Conservation (phyloP, 2,329 filamentous ascomycete species). For the Sporothrix phasma region DNA sequence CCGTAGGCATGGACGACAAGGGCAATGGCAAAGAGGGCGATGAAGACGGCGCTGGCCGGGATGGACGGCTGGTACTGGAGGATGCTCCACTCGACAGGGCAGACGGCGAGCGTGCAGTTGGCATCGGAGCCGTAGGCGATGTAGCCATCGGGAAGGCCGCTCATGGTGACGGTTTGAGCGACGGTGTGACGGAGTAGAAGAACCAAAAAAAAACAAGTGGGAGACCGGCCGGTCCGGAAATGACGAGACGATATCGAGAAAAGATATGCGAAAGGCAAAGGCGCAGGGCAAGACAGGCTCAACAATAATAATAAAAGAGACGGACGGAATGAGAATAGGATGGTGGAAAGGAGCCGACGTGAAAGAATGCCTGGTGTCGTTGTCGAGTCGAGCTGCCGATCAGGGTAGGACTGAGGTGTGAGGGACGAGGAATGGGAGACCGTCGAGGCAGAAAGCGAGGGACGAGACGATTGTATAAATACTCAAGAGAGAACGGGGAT, state of each 20-base stretch:
- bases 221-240: neutral
- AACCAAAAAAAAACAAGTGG: neutral
- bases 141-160: slow-evolving; percentile 11
- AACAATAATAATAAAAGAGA: neutral
- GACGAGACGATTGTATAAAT: neutral
- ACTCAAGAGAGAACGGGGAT: neutral
- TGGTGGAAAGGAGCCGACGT: neutral
- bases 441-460: neutral
- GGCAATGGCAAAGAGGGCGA: slow-evolving; percentile 36
- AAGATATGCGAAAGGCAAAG: neutral
- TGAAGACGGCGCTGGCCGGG: slow-evolving; percentile 33
- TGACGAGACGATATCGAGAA: neutral
- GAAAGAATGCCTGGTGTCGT: neutral
- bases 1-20: slow-evolving; percentile 36
- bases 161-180: slow-evolving; percentile 1
- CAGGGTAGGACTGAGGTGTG: neutral
- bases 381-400: neutral
- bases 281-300: too few relatives aligned
- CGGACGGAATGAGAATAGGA: neutral
- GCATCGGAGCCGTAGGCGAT: slow-evolving; percentile 35
- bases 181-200: neutral
- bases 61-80: slow-evolving; percentile 39
- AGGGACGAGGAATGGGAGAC: neutral
- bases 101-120: slow-evolving; percentile 42
- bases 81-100: slow-evolving; percentile 35